Evolutionary conservation across 768 basidiomycete species (phyloP), one percentile per base, ranked within the genome.

Genomic region (Pleurotus tuoliensis): DNA sequence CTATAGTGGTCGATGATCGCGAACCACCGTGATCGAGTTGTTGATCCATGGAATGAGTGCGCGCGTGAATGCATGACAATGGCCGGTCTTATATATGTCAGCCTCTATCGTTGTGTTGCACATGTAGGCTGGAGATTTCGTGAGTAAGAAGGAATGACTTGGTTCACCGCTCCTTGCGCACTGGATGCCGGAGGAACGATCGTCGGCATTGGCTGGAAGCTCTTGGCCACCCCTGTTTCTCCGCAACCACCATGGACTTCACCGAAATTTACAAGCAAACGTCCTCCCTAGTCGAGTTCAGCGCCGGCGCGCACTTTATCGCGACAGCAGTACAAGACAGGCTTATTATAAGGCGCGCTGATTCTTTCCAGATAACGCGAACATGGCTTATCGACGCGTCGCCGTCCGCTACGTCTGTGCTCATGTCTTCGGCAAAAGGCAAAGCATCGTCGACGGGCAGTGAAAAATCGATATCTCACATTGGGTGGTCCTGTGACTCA

Each of bases 401-500:
- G 6, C 77, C 77, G 16, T 82, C 85, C 5, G 75, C 78, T 4
- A 81, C 86, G 15, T 67, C 74, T 16, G 66, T 75, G 13, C 67
- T 79, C 11, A 66, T 82, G 1, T 67, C 71, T 34, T 74, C 70
- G 30, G 59, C 64, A 64, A 77, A 73, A 63, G 54, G 62, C 24
- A 55, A 63, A 27, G 61, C 65, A 44, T 56, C 71, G 47, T 60
- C 57, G 57, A 55, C 59, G 37, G 30, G 9, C 37, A 61, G 63
- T 20, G 71, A 79, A 38, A 64, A 65, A 13, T 78, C 75, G 69
- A 86, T 96, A 63, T 86, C 91, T 15, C 86, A 89, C 62, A 75
- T 89, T 3, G 84, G 80, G 5, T 98, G 93, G 93, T 92, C 92
- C 15, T 84, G 82, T 64, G 93, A 96, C 66, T 91, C 93, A 1